phyloP scores from a whole-genome alignment of 768 basidiomycete genomes.

The Calvatia gigantea region DNA sequence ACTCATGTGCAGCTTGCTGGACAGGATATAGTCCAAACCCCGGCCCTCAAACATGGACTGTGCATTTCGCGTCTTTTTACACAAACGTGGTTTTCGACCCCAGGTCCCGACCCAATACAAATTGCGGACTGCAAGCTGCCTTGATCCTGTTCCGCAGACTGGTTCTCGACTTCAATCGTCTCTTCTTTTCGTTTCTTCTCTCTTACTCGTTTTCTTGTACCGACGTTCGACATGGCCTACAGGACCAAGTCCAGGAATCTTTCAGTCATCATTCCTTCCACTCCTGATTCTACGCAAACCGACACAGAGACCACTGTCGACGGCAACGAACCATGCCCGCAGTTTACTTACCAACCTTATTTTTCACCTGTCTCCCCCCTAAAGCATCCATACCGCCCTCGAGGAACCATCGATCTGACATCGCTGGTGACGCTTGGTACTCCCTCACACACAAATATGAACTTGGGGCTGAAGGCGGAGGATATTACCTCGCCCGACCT shows the following conservation, averaged over 20 bases:
- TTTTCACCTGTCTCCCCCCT: conserved; percentile 1
- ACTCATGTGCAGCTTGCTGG: conserved; percentile 1
- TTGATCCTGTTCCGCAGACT: neutral
- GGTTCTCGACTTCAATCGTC: neutral
- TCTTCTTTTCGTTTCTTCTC: neutral
- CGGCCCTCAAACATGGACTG: neutral
- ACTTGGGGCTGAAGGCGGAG: conserved; percentile 12
- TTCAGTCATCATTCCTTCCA: conserved; percentile 24
- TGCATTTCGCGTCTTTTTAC: neutral
- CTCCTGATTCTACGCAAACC: conserved; percentile 12
- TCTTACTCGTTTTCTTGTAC: neutral
- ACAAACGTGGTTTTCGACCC: neutral
- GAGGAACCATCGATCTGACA: neutral
- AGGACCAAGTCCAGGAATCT: conserved; percentile 17
- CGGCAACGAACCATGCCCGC: neutral
- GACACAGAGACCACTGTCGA: conserved; percentile 6
- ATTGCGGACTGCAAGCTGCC: neutral
- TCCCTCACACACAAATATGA: neutral
- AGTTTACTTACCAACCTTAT: conserved; percentile 10
- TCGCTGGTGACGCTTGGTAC: neutral
- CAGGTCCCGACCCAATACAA: neutral
- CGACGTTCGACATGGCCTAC: neutral
- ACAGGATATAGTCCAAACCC: neutral
- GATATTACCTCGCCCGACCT: conserved; percentile 34
- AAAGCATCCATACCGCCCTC: neutral